phyloP scores from a whole-genome alignment of 345 rosid species.

The Toxicodendron radicans region DNA sequence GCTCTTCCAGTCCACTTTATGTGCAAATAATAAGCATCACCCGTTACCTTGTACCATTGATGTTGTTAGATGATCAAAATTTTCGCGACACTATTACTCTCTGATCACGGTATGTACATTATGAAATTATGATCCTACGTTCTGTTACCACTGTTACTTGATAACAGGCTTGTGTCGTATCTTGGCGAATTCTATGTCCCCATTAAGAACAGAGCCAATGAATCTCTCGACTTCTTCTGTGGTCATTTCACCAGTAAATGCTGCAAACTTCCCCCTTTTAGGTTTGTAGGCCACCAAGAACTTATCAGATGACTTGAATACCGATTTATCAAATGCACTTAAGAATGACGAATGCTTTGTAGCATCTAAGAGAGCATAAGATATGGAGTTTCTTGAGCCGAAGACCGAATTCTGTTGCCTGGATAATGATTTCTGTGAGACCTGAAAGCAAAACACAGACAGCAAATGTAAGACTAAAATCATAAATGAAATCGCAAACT shows the following conservation, averaged over 20 bases:
- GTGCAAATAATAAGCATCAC: too few relatives aligned
- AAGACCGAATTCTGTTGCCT: slow-evolving; percentile 48
- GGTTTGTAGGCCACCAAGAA: slow-evolving; percentile 78
- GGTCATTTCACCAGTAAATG: slow-evolving; percentile 39
- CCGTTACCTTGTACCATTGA: neutral
- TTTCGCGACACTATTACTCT: neutral
- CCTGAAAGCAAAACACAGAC: slow-evolving; percentile 40
- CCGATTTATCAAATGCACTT: slow-evolving; percentile 60
- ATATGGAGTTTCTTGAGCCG: slow-evolving; percentile 46
- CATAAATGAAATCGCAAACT: neutral
- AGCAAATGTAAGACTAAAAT: slow-evolving; percentile 15
- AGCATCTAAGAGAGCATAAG: slow-evolving; percentile 69
- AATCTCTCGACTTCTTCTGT: slow-evolving; percentile 73
- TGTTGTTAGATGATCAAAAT: neutral
- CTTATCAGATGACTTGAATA: slow-evolving; percentile 51
- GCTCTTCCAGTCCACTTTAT: too few relatives aligned
- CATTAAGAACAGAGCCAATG: slow-evolving; percentile 64
- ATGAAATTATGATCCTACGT: slow-evolving; percentile 1
- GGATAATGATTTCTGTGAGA: slow-evolving; percentile 72
- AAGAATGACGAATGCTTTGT: slow-evolving; percentile 59
- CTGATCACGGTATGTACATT: neutral
- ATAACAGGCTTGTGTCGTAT: slow-evolving; percentile 59
- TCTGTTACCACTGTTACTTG: slow-evolving; percentile 24
- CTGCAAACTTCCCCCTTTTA: slow-evolving; percentile 61
- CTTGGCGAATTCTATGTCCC: slow-evolving; percentile 64